These are phyloP conservation scores for Pseudotsuga menziesii DNA, from an alignment of 75 land plant species.

Conservation along the genomic window DNA sequence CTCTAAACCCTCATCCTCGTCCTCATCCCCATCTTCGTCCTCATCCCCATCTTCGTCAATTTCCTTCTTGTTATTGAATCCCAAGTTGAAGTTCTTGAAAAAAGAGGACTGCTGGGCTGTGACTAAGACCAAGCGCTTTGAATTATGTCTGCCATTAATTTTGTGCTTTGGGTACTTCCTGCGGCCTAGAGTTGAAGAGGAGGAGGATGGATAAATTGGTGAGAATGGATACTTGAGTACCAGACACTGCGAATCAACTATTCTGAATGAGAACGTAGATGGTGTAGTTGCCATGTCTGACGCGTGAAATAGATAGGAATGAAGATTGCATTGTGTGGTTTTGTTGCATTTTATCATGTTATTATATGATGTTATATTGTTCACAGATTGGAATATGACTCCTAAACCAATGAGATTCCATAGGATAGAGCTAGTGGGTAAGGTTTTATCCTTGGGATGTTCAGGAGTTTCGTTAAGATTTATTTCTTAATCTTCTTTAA, in stretches of 20 bases:
- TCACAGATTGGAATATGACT: neutral
- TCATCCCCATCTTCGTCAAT: too few species aligned
- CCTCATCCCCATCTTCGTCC: neutral
- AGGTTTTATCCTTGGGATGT: neutral
- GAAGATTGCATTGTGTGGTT: neutral
- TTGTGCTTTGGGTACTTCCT: neutral
- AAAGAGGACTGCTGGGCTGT: neutral
- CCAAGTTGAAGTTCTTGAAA: neutral
- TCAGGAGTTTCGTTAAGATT: too few species aligned
- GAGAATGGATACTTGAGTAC: neutral
- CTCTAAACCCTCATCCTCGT: neutral
- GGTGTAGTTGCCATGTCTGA: constrained; percentile 1
- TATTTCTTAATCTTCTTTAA: too few species aligned
- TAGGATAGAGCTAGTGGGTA: neutral
- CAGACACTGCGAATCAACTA: neutral
- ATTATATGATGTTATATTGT: neutral
- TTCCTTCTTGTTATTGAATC: neutral
- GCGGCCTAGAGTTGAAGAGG: too few species aligned
- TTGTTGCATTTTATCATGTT: neutral
- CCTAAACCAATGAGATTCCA: neutral
- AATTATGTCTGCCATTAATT: neutral
- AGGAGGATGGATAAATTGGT: too few species aligned
- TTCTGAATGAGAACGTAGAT: neutral
- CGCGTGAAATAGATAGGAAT: neutral
- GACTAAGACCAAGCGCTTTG: neutral